Conservation (phyloP, 305 asterid species). For the Solanum hybrid region DNA sequence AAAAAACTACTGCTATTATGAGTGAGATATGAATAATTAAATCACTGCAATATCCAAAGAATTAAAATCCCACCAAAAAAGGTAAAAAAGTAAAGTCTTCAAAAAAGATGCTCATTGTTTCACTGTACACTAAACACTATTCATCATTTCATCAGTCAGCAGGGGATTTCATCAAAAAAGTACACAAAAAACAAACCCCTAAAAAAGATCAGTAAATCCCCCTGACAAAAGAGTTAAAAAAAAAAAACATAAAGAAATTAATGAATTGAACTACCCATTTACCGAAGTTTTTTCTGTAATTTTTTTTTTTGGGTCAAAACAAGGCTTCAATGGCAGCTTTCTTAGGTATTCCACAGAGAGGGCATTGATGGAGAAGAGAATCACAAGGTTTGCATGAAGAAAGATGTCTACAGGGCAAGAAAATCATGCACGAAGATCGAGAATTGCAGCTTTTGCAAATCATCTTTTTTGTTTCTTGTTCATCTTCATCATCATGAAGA, state of each 20-base stretch:
- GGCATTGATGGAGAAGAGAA: conserved; percentile 52
- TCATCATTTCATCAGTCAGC: background rate
- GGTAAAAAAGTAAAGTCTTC: background rate
- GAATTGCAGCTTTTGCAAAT: conserved; percentile 43
- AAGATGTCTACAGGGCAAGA: conserved; percentile 73
- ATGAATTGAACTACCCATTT: background rate
- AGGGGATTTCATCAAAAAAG: background rate
- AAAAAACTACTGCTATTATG: background rate
- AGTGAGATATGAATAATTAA: background rate
- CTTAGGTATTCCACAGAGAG: conserved; percentile 46
- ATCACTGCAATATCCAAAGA: background rate
- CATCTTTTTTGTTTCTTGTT: background rate
- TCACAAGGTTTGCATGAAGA: conserved; percentile 53
- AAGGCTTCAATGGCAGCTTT: conserved; percentile 46
- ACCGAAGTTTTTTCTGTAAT: background rate
- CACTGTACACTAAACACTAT: conserved; percentile 1
- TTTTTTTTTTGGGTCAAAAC: conserved; percentile 7
- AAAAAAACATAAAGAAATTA: background rate
- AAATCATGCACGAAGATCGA: conserved; percentile 31
- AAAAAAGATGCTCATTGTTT: background rate
- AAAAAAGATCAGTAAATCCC: background rate
- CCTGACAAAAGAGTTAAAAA: background rate
- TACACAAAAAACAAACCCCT: background rate
- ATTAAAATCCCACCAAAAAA: background rate
- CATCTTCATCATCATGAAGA: background rate